A percentile compares a stretch with the other conserved stretches of the same genome.
phyloP scores from a whole-genome alignment of 129 eudicot species.

The Logfia minima region DNA sequence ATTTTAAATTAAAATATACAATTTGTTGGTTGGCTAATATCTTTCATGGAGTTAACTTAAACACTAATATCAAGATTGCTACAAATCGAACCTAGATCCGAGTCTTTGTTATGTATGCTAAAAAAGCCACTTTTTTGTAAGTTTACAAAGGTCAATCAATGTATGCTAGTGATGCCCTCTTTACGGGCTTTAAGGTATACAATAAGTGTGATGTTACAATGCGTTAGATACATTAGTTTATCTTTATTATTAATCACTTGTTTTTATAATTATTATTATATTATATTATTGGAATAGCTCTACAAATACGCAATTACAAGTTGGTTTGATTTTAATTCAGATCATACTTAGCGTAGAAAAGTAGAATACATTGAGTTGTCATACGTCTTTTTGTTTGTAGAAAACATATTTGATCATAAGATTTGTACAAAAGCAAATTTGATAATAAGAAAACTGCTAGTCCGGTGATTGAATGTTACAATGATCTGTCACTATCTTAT shows the following conservation, averaged over 20 bases:
- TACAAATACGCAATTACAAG: background rate
- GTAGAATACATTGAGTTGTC: constrained; percentile 29
- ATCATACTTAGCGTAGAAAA: constrained; percentile 16
- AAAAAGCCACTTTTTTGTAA: background rate
- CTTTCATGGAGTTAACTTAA: background rate
- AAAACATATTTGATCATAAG: background rate
- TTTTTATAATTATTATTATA: no score
- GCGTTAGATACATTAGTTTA: background rate
- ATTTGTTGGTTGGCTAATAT: background rate
- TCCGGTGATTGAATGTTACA: constrained; percentile 16
- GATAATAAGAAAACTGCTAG: constrained; percentile 15
- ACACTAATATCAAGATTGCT: background rate
- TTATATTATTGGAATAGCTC: background rate
- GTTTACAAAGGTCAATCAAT: background rate
- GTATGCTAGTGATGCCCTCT: background rate
- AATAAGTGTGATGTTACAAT: background rate
- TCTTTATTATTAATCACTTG: background rate
- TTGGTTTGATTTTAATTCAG: constrained; percentile 9
- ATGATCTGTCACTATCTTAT: constrained; percentile 25
- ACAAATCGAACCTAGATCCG: background rate
- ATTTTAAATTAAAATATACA: no score
- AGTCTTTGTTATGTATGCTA: background rate
- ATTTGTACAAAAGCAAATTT: background rate
- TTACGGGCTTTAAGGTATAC: background rate
- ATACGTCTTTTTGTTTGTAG: constrained; percentile 18